Conservation (phyloP, 1,139 yeast genomes). For the Saccharomyces hybrid region DNA sequence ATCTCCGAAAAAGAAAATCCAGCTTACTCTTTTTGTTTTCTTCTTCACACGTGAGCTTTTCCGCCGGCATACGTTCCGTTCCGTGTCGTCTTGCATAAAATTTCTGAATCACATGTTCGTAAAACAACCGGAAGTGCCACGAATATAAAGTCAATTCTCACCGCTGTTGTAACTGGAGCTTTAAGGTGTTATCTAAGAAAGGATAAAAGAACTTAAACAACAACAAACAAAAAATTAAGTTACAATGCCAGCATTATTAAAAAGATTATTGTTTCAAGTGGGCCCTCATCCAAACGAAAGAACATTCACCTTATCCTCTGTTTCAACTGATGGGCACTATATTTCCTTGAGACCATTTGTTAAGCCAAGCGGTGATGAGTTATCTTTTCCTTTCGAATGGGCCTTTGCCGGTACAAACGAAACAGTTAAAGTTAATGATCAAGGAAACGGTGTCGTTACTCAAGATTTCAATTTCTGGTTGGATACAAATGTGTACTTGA, state of each 20-base stretch:
- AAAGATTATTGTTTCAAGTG: conserved; percentile 28
- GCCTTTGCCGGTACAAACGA: conserved; percentile 35
- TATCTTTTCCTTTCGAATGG: conserved; percentile 38
- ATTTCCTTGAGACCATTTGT: conserved; percentile 33
- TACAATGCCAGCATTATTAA: conserved; percentile 26
- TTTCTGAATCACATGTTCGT: not conserved
- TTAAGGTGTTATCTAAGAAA: not conserved
- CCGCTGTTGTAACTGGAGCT: not conserved
- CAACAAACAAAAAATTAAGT: not conserved
- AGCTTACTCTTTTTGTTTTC: not conserved
- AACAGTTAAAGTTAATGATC: conserved; percentile 16
- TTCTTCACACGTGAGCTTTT: not conserved
- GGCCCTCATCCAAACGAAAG: conserved; percentile 25
- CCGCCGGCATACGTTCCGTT: not conserved
- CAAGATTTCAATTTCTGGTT: conserved; percentile 27
- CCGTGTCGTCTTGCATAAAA: not conserved
- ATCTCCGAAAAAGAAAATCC: not conserved
- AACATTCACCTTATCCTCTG: conserved; percentile 28
- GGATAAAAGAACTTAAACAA: not conserved
- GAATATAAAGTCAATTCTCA: not conserved
- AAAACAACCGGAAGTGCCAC: not conserved
- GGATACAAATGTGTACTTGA: conserved; percentile 26
- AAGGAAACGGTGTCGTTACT: conserved; percentile 11
- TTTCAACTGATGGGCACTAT: conserved; percentile 29
- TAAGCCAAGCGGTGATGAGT: conserved; percentile 22